Conservation (phyloP, 306 rosid genomes). For the Cotoneaster glaucophyllus region DNA sequence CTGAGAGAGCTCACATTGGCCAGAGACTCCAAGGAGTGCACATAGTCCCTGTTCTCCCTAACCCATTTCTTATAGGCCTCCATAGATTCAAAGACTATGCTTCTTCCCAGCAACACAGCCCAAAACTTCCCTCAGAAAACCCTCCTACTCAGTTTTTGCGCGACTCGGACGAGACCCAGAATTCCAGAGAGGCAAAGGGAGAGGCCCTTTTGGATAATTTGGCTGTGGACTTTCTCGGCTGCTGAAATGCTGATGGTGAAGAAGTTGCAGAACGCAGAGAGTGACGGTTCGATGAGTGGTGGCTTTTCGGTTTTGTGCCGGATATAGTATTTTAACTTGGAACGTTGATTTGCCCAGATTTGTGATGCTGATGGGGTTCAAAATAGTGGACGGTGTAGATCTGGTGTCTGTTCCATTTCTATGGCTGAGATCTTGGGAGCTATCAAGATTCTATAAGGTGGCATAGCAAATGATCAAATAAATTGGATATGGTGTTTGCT, state of each 20-base stretch:
- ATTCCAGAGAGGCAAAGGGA: constrained; percentile 12
- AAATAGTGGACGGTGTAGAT: neutral
- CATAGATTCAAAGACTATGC: constrained; percentile 29
- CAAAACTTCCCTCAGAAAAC: constrained; percentile 4
- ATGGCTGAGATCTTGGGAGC: neutral
- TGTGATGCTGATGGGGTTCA: neutral
- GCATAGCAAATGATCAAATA: neutral
- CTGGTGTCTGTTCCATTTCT: neutral
- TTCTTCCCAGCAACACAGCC: constrained; percentile 1
- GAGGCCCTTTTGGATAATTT: constrained; percentile 9
- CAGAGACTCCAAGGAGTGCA: constrained; percentile 76
- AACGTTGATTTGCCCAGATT: neutral
- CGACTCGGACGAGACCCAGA: constrained; percentile 18
- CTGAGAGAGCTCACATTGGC: constrained; percentile 65
- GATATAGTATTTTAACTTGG: neutral
- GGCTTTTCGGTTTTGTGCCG: neutral
- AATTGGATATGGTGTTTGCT: neutral
- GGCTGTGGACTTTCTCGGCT: neutral
- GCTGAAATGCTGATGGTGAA: neutral
- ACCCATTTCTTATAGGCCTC: constrained; percentile 87
- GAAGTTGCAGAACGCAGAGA: neutral
- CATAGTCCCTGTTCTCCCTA: constrained; percentile 76
- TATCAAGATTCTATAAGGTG: neutral
- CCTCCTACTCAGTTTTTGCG: neutral
- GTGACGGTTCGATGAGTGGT: neutral